These are phyloP conservation scores for Aureobasidium sp. DNA, from an alignment of 2,329 filamentous ascomycete genomes.

Conservation along the genomic window DNA sequence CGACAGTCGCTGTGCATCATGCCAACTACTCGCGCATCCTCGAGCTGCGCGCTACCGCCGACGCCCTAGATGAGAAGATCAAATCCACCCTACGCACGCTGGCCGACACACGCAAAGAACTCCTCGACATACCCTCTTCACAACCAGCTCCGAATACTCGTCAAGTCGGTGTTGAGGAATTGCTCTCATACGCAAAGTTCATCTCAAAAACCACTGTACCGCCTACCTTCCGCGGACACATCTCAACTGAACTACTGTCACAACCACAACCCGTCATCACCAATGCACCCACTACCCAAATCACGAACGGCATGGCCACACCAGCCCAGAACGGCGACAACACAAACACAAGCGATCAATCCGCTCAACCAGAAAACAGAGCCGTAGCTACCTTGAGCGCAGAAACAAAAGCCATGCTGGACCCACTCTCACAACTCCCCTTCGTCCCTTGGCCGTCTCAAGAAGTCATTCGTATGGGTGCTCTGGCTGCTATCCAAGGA, in stretches of 20 bases:
- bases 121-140: conserved; percentile 47
- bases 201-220: conserved; percentile 75
- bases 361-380: neutral
- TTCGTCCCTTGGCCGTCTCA: conserved; percentile 74
- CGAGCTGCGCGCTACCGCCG: conserved; percentile 56
- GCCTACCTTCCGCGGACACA: conserved; percentile 38
- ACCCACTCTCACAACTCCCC: conserved; percentile 45
- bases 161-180: conserved; percentile 58
- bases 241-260: neutral
- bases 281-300: conserved; percentile 15
- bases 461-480: conserved; percentile 59
- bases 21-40: conserved; percentile 62
- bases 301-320: conserved; percentile 25
- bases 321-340: conserved; percentile 14
- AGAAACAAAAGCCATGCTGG: conserved; percentile 33
- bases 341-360: neutral
- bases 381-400: conserved; percentile 22
- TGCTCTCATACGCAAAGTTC: conserved; percentile 67
- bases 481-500: conserved; percentile 52
- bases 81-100: conserved; percentile 61
- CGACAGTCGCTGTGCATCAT: conserved; percentile 57
- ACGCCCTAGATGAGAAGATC: conserved; percentile 61
- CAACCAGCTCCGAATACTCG: conserved; percentile 31
- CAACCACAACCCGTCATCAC: neutral
- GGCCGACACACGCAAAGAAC: conserved; percentile 63